Evolutionary conservation across 192 early-diverging fungal genomes (phyloP).

Genomic region (Coemansia sp.): DNA sequence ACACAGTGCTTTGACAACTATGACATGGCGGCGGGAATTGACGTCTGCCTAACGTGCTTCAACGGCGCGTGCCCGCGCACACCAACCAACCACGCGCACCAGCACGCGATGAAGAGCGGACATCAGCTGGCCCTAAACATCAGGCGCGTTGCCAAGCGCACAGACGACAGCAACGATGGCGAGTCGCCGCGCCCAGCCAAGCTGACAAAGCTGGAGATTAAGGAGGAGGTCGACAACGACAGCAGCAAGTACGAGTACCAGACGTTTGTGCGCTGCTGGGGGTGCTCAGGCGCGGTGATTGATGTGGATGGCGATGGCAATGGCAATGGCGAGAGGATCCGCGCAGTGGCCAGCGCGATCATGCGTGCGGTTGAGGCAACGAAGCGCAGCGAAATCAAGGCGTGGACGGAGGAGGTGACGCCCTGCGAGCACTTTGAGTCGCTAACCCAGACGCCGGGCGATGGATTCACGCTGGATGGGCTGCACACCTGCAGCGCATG

Average conservation of each 20-base stretch:
- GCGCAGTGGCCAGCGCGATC: constrained; percentile 53
- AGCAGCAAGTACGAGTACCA: constrained; percentile 74
- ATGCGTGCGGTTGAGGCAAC: constrained; percentile 77
- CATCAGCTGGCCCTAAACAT: constrained; percentile 89
- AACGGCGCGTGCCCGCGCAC: constrained; percentile 79
- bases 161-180: constrained; percentile 1
- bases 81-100: constrained; percentile 69
- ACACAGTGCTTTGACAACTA: constrained; percentile 87
- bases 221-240: constrained; percentile 62
- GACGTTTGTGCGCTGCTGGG: constrained; percentile 78
- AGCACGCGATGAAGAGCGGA: constrained; percentile 69
- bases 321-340: neutral
- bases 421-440: constrained; percentile 78
- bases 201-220: constrained; percentile 91
- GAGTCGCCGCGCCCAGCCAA: constrained; percentile 58
- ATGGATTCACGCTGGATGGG: constrained; percentile 16
- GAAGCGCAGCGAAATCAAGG: constrained; percentile 85
- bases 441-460: constrained; percentile 65
- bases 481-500: constrained; percentile 60
- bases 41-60: constrained; percentile 94
- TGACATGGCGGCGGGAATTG: constrained; percentile 74
- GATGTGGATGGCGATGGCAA: constrained; percentile 13
- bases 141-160: constrained; percentile 59
- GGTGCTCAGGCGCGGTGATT: constrained; percentile 58
- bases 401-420: constrained; percentile 86